These are phyloP conservation scores for Herpotrichia juniperi DNA, from an alignment of 2,329 filamentous ascomycete genomes.

Conservation along the genomic window DNA sequence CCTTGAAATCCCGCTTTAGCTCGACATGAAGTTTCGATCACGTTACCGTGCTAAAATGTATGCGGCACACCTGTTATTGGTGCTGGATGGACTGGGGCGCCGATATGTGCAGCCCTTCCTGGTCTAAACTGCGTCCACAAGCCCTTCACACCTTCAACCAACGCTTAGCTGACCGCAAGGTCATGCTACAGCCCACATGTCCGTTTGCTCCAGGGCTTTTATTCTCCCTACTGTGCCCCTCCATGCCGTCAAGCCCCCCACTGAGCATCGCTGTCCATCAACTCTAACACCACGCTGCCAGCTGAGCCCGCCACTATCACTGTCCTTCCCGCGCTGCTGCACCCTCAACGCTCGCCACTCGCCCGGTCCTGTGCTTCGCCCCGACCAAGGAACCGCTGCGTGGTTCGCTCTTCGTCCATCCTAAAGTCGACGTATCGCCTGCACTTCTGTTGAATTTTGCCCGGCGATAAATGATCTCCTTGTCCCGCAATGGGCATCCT, in stretches of 20 bases:
- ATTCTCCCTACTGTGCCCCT: slow-evolving; percentile 36
- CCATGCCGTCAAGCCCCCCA: slow-evolving; percentile 22
- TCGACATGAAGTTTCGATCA: slow-evolving; percentile 31
- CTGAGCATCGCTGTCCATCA: slow-evolving; percentile 28
- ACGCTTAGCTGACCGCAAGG: slow-evolving; percentile 44
- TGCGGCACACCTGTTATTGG: slow-evolving; percentile 7
- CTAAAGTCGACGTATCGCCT: neutral
- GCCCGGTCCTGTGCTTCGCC: slow-evolving; percentile 24
- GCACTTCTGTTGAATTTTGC: slow-evolving; percentile 7
- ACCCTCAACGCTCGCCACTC: slow-evolving; percentile 27
- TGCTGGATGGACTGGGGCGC: slow-evolving; percentile 21
- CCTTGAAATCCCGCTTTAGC: slow-evolving; percentile 24
- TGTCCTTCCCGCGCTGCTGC: slow-evolving; percentile 28
- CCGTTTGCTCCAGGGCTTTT: slow-evolving; percentile 32
- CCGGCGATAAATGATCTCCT: slow-evolving; percentile 34
- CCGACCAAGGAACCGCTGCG: slow-evolving; percentile 26
- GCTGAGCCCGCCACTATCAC: slow-evolving; percentile 29
- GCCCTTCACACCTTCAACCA: slow-evolving; percentile 40
- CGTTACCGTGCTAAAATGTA: slow-evolving; percentile 23
- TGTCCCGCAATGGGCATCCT: slow-evolving; percentile 43
- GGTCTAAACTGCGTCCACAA: slow-evolving; percentile 31
- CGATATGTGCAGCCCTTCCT: slow-evolving; percentile 30
- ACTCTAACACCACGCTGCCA: slow-evolving; percentile 35
- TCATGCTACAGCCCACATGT: slow-evolving; percentile 34
- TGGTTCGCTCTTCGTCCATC: slow-evolving; percentile 16